phyloP scores from a whole-genome alignment of 495 filamentous ascomycete genomes.

The Daldinia decipiens region DNA sequence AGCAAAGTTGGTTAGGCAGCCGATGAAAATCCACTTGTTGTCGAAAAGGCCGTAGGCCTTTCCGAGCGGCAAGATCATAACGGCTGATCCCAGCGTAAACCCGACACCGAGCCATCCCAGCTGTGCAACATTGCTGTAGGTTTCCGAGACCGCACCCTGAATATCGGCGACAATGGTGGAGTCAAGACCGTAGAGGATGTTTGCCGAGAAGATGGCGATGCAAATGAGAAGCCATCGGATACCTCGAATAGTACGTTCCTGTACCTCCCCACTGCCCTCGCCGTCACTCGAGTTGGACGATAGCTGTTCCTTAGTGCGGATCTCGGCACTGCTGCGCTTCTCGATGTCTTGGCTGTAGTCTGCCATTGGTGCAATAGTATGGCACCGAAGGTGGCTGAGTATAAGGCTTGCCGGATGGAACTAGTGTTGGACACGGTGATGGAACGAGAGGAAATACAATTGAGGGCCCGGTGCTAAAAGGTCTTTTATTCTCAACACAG shows the following conservation, averaged over 20 bases:
- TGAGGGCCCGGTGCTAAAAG: background rate
- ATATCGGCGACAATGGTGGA: background rate
- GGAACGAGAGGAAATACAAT: background rate
- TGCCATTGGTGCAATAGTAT: background rate
- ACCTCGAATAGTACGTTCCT: background rate
- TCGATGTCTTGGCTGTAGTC: background rate
- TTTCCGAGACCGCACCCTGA: background rate
- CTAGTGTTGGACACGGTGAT: background rate
- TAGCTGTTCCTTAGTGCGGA: background rate
- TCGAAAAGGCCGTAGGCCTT: background rate
- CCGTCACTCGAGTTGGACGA: background rate
- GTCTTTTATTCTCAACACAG: background rate
- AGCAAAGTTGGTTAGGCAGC: slow-evolving; percentile 60
- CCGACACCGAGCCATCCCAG: background rate
- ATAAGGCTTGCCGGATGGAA: background rate
- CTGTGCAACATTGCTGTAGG: background rate
- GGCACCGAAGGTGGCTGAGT: background rate
- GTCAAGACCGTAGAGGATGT: background rate
- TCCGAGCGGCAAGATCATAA: background rate
- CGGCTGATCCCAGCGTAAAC: background rate
- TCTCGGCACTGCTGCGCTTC: background rate
- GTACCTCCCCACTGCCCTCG: background rate
- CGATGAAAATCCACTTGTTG: slow-evolving; percentile 60
- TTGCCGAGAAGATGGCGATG: background rate
- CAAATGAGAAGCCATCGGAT: background rate